Evolutionary conservation across 192 early-diverging fungal species (phyloP), one percentile per base, ranked within the genome.

Genomic region (Rhizoclosmatium sp.): DNA sequence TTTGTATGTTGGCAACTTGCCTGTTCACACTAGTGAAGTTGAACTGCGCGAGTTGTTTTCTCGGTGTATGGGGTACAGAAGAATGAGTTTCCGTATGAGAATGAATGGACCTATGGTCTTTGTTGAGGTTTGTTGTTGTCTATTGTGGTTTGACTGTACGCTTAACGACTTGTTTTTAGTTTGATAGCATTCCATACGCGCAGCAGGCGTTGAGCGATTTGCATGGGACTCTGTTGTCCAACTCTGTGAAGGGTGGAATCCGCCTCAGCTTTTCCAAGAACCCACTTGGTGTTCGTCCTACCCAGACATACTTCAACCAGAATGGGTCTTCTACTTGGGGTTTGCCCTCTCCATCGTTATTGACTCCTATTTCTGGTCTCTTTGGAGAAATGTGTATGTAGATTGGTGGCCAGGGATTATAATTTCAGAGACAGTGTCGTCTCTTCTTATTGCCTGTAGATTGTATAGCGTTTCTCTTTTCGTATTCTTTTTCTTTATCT

Each of bases 21-120:
- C 97, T 12, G 85, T 89, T 69, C 90, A 95, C 78, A 93, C 96
- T 16, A 89, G 84, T 39, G 96, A 97, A 83, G 94, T 96, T 14
- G 97, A 99, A 85, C 88, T 99, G 66, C 89, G 92, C 21, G 85
- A 86, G 67, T 64, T 97, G 42, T 99, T 99, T 85, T 87, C 87
- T 3, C 80, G 83, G 19, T 92, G 94, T 69, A 83, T 88, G 4
- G 97, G 97, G 0, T 99, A 94, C 91, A 93, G 94, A 75, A 91
- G 97, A 42, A 88, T 99, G 86, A 93, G 90, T 65, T 98, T 93
- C 88, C 91, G 93, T 56, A 89, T 88, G 51, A 93, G 97, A 74
- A 89, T 94, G 46, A 95, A 95, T 80, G 97, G 97, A 0, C 97
- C 96, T 14, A 98, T 99, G 94, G 98, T 96, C 84, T 99, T 99